These are phyloP conservation scores for Acanthamoeba sp. DNA, from an alignment of 208 protist genomes.

Conservation along the genomic window DNA sequence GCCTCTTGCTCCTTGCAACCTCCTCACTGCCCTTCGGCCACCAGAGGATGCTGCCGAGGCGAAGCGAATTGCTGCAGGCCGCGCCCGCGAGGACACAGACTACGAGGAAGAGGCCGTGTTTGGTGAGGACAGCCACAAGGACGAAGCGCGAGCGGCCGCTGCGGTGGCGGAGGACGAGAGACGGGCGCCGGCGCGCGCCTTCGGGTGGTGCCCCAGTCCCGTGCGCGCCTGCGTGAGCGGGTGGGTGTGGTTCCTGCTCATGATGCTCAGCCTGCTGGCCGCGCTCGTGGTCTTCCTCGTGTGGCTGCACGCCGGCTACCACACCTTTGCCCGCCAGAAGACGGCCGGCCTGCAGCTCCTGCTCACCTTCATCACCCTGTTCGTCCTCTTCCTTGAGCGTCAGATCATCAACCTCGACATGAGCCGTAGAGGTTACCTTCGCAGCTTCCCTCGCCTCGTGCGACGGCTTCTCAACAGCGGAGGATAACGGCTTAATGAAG, in stretches of 20 bases:
- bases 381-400: not conserved
- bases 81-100: not conserved
- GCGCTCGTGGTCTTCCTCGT: not conserved
- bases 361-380: not conserved
- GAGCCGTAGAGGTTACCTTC: not conserved
- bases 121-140: not conserved
- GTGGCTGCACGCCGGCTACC: slow-evolving; percentile 29
- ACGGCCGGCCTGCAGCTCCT: slow-evolving; percentile 18
- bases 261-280: not conserved
- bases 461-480: not conserved
- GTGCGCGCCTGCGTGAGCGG: not conserved
- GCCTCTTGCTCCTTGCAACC: not conserved
- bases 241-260: slow-evolving; percentile 18
- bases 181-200: not conserved
- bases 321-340: slow-evolving; percentile 13
- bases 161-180: not conserved
- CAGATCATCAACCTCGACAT: slow-evolving; percentile 56
- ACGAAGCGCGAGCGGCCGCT: not conserved
- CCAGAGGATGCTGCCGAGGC: not conserved
- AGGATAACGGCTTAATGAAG: too few relatives aligned
- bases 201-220: not conserved
- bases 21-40: too few relatives aligned
- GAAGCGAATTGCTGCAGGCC: not conserved
- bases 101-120: not conserved
- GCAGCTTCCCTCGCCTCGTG: not conserved